These are phyloP conservation scores for Fusarium sarcochroum DNA, from an alignment of 2,329 filamentous ascomycete species.

Conservation along the genomic window DNA sequence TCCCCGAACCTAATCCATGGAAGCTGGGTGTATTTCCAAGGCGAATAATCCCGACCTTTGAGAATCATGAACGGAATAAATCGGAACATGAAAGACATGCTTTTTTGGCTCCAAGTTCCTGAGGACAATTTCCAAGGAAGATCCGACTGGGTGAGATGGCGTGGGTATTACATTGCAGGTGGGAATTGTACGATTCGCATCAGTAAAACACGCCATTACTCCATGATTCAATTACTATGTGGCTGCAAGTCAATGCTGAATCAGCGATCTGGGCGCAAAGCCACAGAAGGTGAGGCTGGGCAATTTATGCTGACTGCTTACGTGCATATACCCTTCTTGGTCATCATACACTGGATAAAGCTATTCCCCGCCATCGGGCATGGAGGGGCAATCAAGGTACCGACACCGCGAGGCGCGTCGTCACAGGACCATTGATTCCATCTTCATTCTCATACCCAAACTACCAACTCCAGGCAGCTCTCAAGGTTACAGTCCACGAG, in stretches of 20 bases:
- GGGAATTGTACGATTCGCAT: slow-evolving; percentile 41
- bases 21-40: slow-evolving; percentile 11
- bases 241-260: neutral
- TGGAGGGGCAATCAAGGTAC: slow-evolving; percentile 47
- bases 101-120: slow-evolving; percentile 14
- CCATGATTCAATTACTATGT: slow-evolving; percentile 28
- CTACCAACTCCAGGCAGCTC: slow-evolving; percentile 28
- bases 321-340: slow-evolving; percentile 14
- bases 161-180: slow-evolving; percentile 28
- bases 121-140: slow-evolving; percentile 14
- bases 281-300: neutral
- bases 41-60: slow-evolving; percentile 18
- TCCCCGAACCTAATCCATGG: slow-evolving; percentile 32
- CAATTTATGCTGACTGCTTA: neutral
- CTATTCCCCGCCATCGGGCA: slow-evolving; percentile 40
- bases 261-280: neutral
- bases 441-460: slow-evolving; percentile 5
- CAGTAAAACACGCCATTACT: slow-evolving; percentile 41
- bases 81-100: slow-evolving; percentile 12
- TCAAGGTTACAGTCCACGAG: slow-evolving; percentile 21
- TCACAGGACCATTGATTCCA: slow-evolving; percentile 41
- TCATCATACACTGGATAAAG: slow-evolving; percentile 7
- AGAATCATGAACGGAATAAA: slow-evolving; percentile 13
- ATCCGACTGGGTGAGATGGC: slow-evolving; percentile 31
- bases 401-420: slow-evolving; percentile 28